These are phyloP conservation scores for Penicillium oxalicum DNA, from an alignment of 2,329 filamentous ascomycete species.

Conservation along the genomic window DNA sequence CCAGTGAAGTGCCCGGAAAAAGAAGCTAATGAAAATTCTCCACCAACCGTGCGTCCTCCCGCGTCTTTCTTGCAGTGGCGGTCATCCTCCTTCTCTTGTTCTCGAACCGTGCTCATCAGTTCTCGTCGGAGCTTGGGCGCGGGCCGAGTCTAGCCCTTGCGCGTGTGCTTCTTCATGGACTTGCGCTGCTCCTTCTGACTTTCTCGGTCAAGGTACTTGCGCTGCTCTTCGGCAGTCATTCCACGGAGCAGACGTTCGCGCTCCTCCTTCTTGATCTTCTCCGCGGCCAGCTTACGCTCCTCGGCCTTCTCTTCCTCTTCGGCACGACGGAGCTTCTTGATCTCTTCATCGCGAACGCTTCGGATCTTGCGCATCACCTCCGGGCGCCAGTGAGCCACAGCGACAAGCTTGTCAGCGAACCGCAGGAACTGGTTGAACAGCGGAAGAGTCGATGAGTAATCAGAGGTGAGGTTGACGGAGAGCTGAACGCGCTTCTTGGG, in stretches of 20 bases:
- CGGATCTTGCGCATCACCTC: conserved; percentile 84
- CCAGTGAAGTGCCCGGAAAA: conserved; percentile 6
- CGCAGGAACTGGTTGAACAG: conserved; percentile 78
- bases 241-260: conserved; percentile 73
- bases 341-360: conserved; percentile 70
- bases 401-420: conserved; percentile 74
- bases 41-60: conserved; percentile 3
- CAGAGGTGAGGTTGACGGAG: conserved; percentile 58
- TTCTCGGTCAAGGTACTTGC: conserved; percentile 78
- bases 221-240: conserved; percentile 75
- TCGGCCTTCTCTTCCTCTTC: conserved; percentile 66
- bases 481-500: conserved; percentile 85
- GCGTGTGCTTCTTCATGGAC: conserved; percentile 57
- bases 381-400: conserved; percentile 74
- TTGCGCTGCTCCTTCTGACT: conserved; percentile 64
- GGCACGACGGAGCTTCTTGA: conserved; percentile 70
- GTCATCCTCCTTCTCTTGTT: no score
- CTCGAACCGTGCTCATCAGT: no score
- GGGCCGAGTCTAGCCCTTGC: conserved; percentile 38
- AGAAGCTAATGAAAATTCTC: conserved; percentile 10
- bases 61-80: no score
- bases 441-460: conserved; percentile 62
- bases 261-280: conserved; percentile 78
- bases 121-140: no score
- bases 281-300: conserved; percentile 47